Conservation (phyloP, 257 asterid genomes). For the Petunia secreta region DNA sequence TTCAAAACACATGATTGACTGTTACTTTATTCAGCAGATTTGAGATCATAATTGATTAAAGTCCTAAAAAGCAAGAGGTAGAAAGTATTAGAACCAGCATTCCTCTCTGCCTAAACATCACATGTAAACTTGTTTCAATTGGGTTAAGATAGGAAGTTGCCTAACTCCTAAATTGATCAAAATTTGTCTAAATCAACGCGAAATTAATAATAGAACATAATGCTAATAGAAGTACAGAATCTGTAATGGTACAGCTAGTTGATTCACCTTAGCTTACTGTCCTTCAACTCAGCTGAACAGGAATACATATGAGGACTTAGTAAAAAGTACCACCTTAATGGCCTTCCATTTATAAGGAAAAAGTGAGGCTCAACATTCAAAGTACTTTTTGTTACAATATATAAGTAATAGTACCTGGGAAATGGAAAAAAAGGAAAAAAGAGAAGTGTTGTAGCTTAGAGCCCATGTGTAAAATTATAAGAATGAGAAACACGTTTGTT, state of each 20-base stretch:
- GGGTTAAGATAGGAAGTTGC: background rate
- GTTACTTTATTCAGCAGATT: no score
- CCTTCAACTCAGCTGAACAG: no score
- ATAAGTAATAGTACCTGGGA: background rate
- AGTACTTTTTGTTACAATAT: constrained; percentile 1
- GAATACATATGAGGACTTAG: no score
- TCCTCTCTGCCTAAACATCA: constrained; percentile 6
- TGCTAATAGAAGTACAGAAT: background rate
- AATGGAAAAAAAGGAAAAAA: background rate
- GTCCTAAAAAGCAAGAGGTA: background rate
- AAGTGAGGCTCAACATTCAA: no score
- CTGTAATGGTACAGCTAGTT: background rate
- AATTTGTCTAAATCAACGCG: background rate
- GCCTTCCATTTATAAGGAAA: no score
- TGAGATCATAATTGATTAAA: no score
- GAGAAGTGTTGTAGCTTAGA: background rate
- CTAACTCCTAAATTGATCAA: background rate
- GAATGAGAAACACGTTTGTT: constrained; percentile 23
- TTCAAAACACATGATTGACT: no score
- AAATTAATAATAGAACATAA: background rate
- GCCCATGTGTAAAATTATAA: background rate
- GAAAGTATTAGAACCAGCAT: background rate
- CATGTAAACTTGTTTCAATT: background rate
- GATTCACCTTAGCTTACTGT: no score
- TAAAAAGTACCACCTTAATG: no score